Percentiles rank a stretch among this genome's conserved stretches.
Evolutionary conservation across 208 protist genomes (phyloP).

Genomic region (Leishmania arabica): DNA sequence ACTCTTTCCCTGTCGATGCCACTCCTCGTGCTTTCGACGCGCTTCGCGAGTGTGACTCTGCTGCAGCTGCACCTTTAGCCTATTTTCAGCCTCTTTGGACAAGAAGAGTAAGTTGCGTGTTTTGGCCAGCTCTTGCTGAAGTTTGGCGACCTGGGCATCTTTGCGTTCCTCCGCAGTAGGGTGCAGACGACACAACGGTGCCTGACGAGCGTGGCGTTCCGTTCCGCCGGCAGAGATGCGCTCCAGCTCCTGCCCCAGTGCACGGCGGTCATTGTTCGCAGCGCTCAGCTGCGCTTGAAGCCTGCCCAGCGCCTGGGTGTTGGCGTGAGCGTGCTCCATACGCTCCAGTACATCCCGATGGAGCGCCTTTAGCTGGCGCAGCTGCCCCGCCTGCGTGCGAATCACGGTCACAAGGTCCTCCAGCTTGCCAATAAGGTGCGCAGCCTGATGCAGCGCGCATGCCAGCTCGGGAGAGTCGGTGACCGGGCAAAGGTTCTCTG

Average conservation of each 20-base stretch:
- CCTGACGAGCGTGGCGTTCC: not conserved
- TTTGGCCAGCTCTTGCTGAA: constrained; percentile 77
- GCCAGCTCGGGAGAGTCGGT: constrained; percentile 40
- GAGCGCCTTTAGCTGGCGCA: constrained; percentile 41
- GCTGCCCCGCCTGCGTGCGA: constrained; percentile 45
- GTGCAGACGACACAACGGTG: constrained; percentile 1
- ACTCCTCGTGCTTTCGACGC: constrained; percentile 28
- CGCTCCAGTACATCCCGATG: constrained; percentile 27
- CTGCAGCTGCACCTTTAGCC: constrained; percentile 47
- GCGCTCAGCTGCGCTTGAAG: constrained; percentile 17
- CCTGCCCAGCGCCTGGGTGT: not conserved
- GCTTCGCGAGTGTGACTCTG: constrained; percentile 34
- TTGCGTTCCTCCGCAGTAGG: constrained; percentile 27
- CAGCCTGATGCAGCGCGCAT: constrained; percentile 44
- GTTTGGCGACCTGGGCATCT: constrained; percentile 37
- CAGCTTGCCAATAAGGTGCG: constrained; percentile 49
- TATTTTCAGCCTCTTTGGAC: constrained; percentile 42
- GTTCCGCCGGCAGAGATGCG: not conserved
- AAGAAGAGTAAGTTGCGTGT: constrained; percentile 45
- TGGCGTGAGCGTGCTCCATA: constrained; percentile 8
- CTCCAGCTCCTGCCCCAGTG: constrained; percentile 31
- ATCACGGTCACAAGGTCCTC: constrained; percentile 49
- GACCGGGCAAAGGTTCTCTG: constrained; percentile 51
- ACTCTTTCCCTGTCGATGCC: constrained; percentile 10
- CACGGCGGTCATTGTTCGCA: constrained; percentile 25